Evolutionary conservation across 805 yeast genomes (phyloP).

Genomic region (Gaillardinia entomophila): DNA sequence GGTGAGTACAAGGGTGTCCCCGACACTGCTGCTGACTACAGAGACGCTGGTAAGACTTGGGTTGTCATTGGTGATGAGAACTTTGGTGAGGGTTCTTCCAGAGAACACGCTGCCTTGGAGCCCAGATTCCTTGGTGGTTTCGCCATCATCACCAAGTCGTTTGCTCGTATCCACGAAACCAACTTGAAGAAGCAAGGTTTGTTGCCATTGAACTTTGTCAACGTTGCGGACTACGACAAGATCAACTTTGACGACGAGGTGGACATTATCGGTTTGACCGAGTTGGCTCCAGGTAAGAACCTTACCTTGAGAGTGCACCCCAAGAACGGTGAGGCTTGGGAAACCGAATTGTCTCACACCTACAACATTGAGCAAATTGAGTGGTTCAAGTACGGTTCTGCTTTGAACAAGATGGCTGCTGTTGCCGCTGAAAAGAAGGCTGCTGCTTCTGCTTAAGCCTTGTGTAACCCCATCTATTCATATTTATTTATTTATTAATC

Average conservation of each 20-base stretch:
- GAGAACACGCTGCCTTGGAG: slow-evolving; percentile 99
- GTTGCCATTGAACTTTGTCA: slow-evolving; percentile 89
- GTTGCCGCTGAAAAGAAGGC: slow-evolving; percentile 4
- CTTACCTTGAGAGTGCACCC: slow-evolving; percentile 72
- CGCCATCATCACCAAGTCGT: slow-evolving; percentile 95
- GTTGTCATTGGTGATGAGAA: slow-evolving; percentile 98
- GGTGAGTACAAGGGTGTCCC: slow-evolving; percentile 94
- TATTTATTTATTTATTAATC: slow-evolving; percentile 3
- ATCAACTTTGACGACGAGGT: slow-evolving; percentile 87
- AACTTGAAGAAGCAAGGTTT: slow-evolving; percentile 99
- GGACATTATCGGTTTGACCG: slow-evolving; percentile 78
- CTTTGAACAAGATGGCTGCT: slow-evolving; percentile 89
- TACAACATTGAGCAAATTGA: slow-evolving; percentile 95
- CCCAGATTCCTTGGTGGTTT: slow-evolving; percentile 99
- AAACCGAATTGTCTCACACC: slow-evolving; percentile 89
- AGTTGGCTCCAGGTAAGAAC: slow-evolving; percentile 90
- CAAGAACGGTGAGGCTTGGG: slow-evolving; percentile 74
- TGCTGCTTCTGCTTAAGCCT: slow-evolving; percentile 2
- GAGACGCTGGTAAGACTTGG: slow-evolving; percentile 90
- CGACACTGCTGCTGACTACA: slow-evolving; percentile 91
- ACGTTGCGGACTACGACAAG: slow-evolving; percentile 88
- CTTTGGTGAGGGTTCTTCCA: slow-evolving; percentile 99
- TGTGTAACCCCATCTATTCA: slow-evolving; percentile 4
- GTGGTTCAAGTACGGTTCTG: slow-evolving; percentile 99
- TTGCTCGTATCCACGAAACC: slow-evolving; percentile 99